Percentiles rank a stretch among this genome's conserved stretches.
Conservation (phyloP, 768 basidiomycete species). For the Tremella mesenterica region DNA sequence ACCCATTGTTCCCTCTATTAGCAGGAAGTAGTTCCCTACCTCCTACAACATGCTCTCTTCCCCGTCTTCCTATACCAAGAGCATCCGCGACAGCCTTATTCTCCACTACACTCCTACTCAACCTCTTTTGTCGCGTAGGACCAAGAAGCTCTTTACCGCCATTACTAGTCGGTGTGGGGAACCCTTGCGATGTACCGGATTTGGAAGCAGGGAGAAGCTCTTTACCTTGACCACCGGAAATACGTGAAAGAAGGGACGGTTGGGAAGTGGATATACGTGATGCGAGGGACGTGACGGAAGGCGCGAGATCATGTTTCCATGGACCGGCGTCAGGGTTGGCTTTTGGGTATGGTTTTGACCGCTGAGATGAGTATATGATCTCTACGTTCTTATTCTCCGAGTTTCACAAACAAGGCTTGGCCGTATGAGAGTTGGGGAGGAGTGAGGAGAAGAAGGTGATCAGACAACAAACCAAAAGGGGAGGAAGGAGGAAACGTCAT, state of each 20-base stretch:
- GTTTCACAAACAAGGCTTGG: background rate
- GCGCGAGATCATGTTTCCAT: constrained; percentile 38
- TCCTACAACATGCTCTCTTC: constrained; percentile 1
- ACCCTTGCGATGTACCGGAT: background rate
- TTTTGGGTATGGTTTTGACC: constrained; percentile 9
- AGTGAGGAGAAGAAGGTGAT: too few species aligned
- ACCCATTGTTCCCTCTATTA: constrained; percentile 2
- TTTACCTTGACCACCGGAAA: constrained; percentile 26
- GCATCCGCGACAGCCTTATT: too few species aligned
- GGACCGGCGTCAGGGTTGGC: constrained; percentile 29
- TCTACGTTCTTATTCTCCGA: background rate
- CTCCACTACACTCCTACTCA: background rate
- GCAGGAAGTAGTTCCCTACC: background rate
- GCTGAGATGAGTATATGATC: constrained; percentile 5
- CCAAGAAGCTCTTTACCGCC: constrained; percentile 26
- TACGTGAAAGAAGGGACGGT: constrained; percentile 18
- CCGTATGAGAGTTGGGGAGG: too few species aligned
- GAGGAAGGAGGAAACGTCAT: too few species aligned
- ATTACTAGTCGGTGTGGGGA: constrained; percentile 23
- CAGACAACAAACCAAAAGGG: too few species aligned
- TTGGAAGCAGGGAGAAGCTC: constrained; percentile 17
- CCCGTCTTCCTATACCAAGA: too few species aligned
- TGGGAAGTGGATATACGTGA: background rate
- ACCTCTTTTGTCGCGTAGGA: constrained; percentile 1
- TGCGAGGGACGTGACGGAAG: constrained; percentile 7